A percentile compares a stretch with the other conserved stretches of the same genome.
phyloP scores from a whole-genome alignment of 2,329 filamentous ascomycete species.

The Fusarium verrucosum region DNA sequence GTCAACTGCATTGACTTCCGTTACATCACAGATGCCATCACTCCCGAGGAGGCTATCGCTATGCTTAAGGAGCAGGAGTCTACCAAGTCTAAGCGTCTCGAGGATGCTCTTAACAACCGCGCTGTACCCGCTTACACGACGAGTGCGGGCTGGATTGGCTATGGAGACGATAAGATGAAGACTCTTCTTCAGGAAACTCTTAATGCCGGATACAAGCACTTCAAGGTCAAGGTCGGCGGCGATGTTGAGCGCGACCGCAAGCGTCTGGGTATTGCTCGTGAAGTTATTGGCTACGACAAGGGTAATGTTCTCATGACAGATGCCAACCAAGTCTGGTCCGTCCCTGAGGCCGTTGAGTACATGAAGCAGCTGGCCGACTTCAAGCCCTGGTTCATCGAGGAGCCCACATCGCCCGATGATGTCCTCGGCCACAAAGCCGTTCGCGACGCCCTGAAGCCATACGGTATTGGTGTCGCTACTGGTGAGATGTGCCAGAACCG shows the following conservation, averaged over 20 bases:
- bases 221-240: conserved; percentile 90
- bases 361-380: conserved; percentile 85
- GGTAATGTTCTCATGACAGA: conserved; percentile 92
- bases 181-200: conserved; percentile 77
- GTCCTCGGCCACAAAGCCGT: conserved; percentile 88
- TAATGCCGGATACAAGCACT: conserved; percentile 79
- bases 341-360: conserved; percentile 87
- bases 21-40: conserved; percentile 94
- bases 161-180: conserved; percentile 88
- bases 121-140: conserved; percentile 94
- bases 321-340: conserved; percentile 92
- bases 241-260: conserved; percentile 76
- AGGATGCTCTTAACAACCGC: conserved; percentile 75
- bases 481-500: conserved; percentile 97
- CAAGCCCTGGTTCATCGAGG: conserved; percentile 94
- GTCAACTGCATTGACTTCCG: conserved; percentile 92
- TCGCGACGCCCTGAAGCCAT: conserved; percentile 78
- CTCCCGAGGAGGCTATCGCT: conserved; percentile 80
- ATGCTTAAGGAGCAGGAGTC: conserved; percentile 72
- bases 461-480: conserved; percentile 84
- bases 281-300: conserved; percentile 82
- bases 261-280: conserved; percentile 76
- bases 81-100: conserved; percentile 75
- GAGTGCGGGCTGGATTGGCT: conserved; percentile 90
- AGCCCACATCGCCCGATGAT: conserved; percentile 90